phyloP scores from a whole-genome alignment of 1,284 basidiomycete species.

The Bothia castanella region DNA sequence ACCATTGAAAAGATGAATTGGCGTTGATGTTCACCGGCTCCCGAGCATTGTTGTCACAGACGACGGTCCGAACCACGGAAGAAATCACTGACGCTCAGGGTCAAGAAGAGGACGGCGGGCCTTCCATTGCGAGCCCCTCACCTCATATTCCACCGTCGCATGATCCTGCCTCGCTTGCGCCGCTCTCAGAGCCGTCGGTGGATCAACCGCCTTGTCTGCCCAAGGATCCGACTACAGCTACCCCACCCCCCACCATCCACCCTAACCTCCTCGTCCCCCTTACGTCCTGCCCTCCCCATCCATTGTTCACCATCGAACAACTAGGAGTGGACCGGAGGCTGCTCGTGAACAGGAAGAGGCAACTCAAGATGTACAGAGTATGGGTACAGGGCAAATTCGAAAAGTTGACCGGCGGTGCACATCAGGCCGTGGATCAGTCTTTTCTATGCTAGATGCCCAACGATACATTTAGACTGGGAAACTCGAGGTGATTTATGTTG shows the following conservation, averaged over 20 bases:
- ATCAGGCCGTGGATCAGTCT: background rate
- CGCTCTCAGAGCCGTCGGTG: background rate
- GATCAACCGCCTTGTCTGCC: background rate
- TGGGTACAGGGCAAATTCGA: slow-evolving; percentile 90
- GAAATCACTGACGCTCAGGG: slow-evolving; percentile 35
- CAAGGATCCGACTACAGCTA: background rate
- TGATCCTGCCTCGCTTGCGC: background rate
- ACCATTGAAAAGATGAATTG: slow-evolving; percentile 63
- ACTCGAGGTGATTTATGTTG: too few relatives aligned
- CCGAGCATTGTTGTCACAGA: slow-evolving; percentile 39
- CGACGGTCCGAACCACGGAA: slow-evolving; percentile 33
- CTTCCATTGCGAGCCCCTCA: slow-evolving; percentile 12
- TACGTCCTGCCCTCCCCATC: slow-evolving; percentile 31
- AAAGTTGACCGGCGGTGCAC: slow-evolving; percentile 2
- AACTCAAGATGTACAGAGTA: slow-evolving; percentile 93
- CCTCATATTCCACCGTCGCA: slow-evolving; percentile 11
- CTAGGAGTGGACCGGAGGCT: slow-evolving; percentile 87
- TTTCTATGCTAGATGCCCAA: too few relatives aligned
- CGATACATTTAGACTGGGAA: too few relatives aligned
- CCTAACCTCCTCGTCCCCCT: slow-evolving; percentile 40
- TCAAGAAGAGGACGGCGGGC: slow-evolving; percentile 33
- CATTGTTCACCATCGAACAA: slow-evolving; percentile 69
- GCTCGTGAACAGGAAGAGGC: slow-evolving; percentile 86
- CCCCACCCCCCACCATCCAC: slow-evolving; percentile 34
- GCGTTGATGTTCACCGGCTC: slow-evolving; percentile 73